phyloP scores from a whole-genome alignment of 2,329 filamentous ascomycete species.

The Colletotrichum lini region DNA sequence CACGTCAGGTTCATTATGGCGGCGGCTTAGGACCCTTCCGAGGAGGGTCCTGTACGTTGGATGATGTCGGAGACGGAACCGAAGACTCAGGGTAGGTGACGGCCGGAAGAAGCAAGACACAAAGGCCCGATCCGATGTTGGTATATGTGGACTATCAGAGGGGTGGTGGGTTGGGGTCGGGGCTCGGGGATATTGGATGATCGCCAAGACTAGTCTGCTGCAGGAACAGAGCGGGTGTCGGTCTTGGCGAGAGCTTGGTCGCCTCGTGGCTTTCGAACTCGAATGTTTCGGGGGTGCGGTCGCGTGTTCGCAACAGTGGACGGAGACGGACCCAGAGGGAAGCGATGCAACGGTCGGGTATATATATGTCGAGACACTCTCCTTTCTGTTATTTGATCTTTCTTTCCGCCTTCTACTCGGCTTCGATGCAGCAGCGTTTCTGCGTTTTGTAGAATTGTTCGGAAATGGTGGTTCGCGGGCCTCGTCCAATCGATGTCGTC shows the following conservation, averaged over 20 bases:
- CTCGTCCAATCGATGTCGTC: not conserved
- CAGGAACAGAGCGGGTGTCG: conserved; percentile 38
- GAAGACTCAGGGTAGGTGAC: not conserved
- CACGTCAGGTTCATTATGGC: conserved; percentile 55
- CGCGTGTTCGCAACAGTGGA: conserved; percentile 5
- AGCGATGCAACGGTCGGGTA: not conserved
- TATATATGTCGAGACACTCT: conserved; percentile 9
- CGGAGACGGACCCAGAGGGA: not conserved
- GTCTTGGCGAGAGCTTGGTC: conserved; percentile 38
- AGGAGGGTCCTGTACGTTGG: not conserved
- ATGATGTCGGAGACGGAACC: not conserved
- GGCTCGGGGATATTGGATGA: conserved; percentile 8
- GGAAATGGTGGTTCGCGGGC: conserved; percentile 5
- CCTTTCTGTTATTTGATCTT: conserved; percentile 1
- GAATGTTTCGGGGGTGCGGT: conserved; percentile 3
- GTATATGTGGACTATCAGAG: conserved; percentile 5
- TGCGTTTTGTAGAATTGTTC: not conserved
- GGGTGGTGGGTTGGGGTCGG: conserved; percentile 6
- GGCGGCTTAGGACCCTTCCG: conserved; percentile 15
- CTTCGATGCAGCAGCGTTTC: not conserved
- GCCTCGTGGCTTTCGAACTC: conserved; percentile 27
- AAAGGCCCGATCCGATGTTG: conserved; percentile 5
- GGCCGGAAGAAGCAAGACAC: not conserved
- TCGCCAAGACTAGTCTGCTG: conserved; percentile 35
- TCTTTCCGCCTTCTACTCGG: too few relatives aligned